phyloP scores from a whole-genome alignment of 2,329 filamentous ascomycete genomes.

The Ophiosphaerella herpotricha region DNA sequence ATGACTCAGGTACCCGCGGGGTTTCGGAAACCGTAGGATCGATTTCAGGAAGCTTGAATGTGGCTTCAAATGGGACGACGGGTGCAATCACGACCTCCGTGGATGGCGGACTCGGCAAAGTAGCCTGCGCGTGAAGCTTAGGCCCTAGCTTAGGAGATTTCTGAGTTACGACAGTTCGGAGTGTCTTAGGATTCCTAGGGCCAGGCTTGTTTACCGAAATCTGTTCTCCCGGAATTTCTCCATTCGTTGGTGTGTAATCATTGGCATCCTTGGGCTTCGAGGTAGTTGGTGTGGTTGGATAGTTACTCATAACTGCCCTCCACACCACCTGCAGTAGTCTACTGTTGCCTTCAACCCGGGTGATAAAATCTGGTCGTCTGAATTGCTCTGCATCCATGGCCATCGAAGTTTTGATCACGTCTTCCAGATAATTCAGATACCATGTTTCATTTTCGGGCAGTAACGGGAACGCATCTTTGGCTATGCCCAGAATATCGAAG shows the following conservation, averaged over 20 bases:
- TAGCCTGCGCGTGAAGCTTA: background rate
- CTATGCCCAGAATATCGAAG: slow-evolving; percentile 24
- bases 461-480: slow-evolving; percentile 27
- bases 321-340: slow-evolving; percentile 33
- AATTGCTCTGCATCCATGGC: slow-evolving; percentile 28
- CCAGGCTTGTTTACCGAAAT: no score
- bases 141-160: background rate
- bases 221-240: background rate
- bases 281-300: slow-evolving; percentile 1
- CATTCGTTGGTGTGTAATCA: background rate
- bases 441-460: slow-evolving; percentile 29
- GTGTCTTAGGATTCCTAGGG: no score
- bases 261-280: background rate
- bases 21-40: slow-evolving; percentile 3
- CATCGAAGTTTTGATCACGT: slow-evolving; percentile 23
- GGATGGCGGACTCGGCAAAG: no score
- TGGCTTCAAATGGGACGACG: background rate
- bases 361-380: slow-evolving; percentile 25
- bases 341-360: slow-evolving; percentile 30
- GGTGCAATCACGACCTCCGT: background rate
- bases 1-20: slow-evolving; percentile 12
- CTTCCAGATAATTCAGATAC: slow-evolving; percentile 31
- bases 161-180: no score
- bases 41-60: slow-evolving; percentile 2
- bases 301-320: slow-evolving; percentile 33